Conservation (phyloP, 805 yeast genomes). For the Metschnikowia borealis region DNA sequence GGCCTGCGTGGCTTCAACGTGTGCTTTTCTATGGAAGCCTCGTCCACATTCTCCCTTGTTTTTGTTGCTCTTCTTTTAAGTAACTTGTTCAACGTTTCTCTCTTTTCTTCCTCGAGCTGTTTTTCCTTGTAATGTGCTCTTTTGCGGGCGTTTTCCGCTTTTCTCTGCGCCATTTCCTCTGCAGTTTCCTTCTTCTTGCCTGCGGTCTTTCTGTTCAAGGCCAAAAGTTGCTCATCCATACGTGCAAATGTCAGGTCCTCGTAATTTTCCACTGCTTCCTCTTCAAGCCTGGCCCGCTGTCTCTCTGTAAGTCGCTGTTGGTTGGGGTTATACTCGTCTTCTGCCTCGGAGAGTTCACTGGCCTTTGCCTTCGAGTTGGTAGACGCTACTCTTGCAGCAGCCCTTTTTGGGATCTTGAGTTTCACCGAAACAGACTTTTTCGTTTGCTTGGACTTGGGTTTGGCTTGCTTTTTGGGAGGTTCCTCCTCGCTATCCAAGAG, state of each 20-base stretch:
- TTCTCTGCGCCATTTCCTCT: slow-evolving; percentile 75
- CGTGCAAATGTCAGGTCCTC: slow-evolving; percentile 26
- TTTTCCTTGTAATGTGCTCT: slow-evolving; percentile 80
- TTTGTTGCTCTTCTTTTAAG: slow-evolving; percentile 80
- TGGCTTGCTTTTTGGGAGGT: slow-evolving; percentile 3
- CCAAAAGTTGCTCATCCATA: slow-evolving; percentile 23
- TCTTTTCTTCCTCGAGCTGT: slow-evolving; percentile 85
- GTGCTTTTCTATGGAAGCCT: slow-evolving; percentile 20
- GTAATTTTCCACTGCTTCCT: slow-evolving; percentile 13
- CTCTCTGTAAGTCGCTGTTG: slow-evolving; percentile 51
- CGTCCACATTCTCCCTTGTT: slow-evolving; percentile 43
- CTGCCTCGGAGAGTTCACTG: slow-evolving; percentile 35
- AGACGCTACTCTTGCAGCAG: slow-evolving; percentile 5
- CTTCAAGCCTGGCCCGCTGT: slow-evolving; percentile 47
- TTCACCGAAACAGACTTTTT: slow-evolving; percentile 15
- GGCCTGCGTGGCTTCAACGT: slow-evolving; percentile 40
- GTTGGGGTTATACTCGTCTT: slow-evolving; percentile 45
- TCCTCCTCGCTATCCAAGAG: slow-evolving; percentile 25
- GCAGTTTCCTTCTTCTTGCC: slow-evolving; percentile 62
- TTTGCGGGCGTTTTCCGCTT: slow-evolving; percentile 85
- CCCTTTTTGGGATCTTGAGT: slow-evolving; percentile 13
- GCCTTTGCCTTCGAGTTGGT: slow-evolving; percentile 1
- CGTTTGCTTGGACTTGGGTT: slow-evolving; percentile 13
- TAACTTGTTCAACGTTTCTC: slow-evolving; percentile 83
- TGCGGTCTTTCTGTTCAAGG: slow-evolving; percentile 34